phyloP scores from a whole-genome alignment of 352 stramenopile genomes.

The Discostella stelligera region DNA sequence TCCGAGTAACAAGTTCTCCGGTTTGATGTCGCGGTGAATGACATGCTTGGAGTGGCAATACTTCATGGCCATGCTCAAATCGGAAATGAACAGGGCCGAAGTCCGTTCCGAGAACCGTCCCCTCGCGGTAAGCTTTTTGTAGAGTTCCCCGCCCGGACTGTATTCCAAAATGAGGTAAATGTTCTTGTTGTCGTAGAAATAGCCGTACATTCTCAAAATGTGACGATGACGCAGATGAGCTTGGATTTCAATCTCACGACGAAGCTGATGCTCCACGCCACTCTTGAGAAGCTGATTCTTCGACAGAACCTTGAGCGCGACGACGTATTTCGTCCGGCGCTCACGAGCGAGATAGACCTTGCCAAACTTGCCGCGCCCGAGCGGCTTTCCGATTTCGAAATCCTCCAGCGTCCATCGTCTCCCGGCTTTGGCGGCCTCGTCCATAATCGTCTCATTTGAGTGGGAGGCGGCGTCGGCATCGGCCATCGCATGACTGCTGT shows the following conservation, averaged over 20 bases:
- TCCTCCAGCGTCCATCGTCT: conserved; percentile 89
- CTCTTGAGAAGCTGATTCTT: conserved; percentile 97
- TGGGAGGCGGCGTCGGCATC: conserved; percentile 14
- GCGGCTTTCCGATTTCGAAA: conserved; percentile 98
- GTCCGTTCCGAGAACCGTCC: conserved; percentile 91
- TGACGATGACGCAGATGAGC: conserved; percentile 95
- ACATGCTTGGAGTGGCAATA: conserved; percentile 99
- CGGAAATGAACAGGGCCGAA: conserved; percentile 92
- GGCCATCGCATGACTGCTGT: not conserved
- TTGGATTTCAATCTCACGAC: conserved; percentile 99
- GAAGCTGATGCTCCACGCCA: conserved; percentile 96
- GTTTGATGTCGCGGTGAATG: conserved; percentile 99
- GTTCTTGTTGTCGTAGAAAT: conserved; percentile 97
- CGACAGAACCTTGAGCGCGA: conserved; percentile 97
- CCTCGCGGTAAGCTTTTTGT: conserved; percentile 93
- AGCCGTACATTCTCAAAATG: conserved; percentile 96
- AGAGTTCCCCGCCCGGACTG: conserved; percentile 95
- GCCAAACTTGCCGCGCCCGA: conserved; percentile 98
- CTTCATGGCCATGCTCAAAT: conserved; percentile 90
- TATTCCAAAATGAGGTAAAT: conserved; percentile 99
- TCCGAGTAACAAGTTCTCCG: conserved; percentile 97
- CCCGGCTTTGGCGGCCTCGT: conserved; percentile 44
- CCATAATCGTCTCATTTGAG: conserved; percentile 22
- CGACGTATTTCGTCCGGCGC: conserved; percentile 97
- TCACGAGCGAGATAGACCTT: conserved; percentile 98